phyloP scores from a whole-genome alignment of 2,329 filamentous ascomycete species.

The Cordyceps tenuipes region DNA sequence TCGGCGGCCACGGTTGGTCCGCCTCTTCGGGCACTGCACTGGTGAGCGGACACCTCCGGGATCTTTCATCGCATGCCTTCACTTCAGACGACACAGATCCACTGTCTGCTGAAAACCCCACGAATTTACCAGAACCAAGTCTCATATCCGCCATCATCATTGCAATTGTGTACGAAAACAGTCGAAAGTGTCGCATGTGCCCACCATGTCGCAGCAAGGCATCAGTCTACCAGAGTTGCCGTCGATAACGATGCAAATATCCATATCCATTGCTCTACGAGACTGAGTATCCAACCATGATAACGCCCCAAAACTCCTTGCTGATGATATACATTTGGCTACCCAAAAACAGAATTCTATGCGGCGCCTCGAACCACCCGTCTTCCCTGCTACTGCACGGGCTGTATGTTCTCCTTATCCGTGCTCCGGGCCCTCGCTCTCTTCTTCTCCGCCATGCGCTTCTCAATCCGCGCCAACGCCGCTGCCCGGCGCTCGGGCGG shows the following conservation, averaged over 20 bases:
- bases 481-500: slow-evolving; percentile 45
- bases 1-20: not conserved
- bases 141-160: too few species aligned
- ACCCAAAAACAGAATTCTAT: not conserved
- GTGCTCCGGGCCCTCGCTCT: slow-evolving; percentile 24
- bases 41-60: too few species aligned
- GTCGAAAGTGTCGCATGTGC: too few species aligned
- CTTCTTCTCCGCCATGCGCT: slow-evolving; percentile 44
- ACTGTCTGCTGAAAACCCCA: too few species aligned
- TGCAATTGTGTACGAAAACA: too few species aligned
- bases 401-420: slow-evolving; percentile 46
- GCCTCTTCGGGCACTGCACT: too few species aligned
- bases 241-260: not conserved
- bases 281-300: not conserved
- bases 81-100: too few species aligned
- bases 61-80: too few species aligned
- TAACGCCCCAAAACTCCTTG: slow-evolving; percentile 7
- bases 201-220: too few species aligned
- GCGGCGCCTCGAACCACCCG: not conserved
- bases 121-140: too few species aligned
- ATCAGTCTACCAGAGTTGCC: too few species aligned
- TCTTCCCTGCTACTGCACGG: slow-evolving; percentile 17
- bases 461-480: slow-evolving; percentile 46
- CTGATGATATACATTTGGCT: not conserved
- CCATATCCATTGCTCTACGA: not conserved